phyloP scores from a whole-genome alignment of 2,329 filamentous ascomycete genomes.

The Talaromyces pinophilus region DNA sequence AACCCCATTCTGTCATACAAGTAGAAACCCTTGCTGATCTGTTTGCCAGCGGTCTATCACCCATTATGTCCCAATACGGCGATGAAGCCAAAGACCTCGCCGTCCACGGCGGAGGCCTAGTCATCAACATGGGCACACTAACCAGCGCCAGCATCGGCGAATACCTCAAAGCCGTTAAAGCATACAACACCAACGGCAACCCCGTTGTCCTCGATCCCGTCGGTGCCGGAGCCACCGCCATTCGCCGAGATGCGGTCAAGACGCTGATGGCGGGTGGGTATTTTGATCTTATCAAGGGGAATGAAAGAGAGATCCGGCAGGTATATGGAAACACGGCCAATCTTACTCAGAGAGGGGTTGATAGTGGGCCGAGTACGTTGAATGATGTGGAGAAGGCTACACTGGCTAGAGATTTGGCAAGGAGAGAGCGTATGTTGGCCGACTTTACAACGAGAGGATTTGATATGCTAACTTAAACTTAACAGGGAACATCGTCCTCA shows the following conservation, averaged over 20 bases:
- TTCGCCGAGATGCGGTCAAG: constrained; percentile 71
- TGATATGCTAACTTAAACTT: constrained; percentile 13
- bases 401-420: constrained; percentile 68
- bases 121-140: constrained; percentile 94
- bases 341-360: constrained; percentile 76
- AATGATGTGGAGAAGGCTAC: constrained; percentile 57
- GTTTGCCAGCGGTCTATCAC: constrained; percentile 66
- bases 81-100: constrained; percentile 81
- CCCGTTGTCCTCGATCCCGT: constrained; percentile 88
- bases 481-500: constrained; percentile 66
- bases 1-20: too few relatives aligned
- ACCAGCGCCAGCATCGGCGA: constrained; percentile 72
- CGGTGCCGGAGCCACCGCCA: constrained; percentile 77
- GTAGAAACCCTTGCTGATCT: background rate
- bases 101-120: constrained; percentile 71
- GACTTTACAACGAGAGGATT: constrained; percentile 23
- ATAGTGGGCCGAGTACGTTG: constrained; percentile 65
- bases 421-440: constrained; percentile 57
- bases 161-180: constrained; percentile 71
- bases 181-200: constrained; percentile 75
- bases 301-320: constrained; percentile 81
- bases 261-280: constrained; percentile 71
- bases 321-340: constrained; percentile 59
- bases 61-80: constrained; percentile 90
- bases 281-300: constrained; percentile 89